Conservation (phyloP, 2,329 filamentous ascomycete species). For the Beauveria australis region DNA sequence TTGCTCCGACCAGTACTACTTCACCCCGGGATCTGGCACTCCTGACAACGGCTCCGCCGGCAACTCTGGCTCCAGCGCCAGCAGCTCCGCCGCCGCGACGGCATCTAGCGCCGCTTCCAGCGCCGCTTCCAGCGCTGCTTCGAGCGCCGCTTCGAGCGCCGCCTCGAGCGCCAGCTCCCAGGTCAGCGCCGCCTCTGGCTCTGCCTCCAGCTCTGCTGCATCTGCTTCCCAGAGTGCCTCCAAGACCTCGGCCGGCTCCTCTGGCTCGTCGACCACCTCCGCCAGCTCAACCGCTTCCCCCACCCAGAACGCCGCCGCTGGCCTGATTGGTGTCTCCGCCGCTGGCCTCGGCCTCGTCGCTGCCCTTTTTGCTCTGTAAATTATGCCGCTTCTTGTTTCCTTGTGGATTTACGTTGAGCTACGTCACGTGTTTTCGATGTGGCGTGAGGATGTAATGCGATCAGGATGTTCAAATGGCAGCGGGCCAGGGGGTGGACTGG, state of each 20-base stretch:
- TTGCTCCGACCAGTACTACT: slow-evolving; percentile 45
- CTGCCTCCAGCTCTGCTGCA: not conserved
- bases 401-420: not conserved
- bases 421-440: not conserved
- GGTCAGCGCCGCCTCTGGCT: not conserved
- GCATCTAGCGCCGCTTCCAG: slow-evolving; percentile 12
- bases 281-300: not conserved
- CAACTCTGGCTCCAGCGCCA: slow-evolving; percentile 15
- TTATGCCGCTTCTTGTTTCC: not conserved
- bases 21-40: slow-evolving; percentile 30
- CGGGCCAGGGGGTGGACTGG: not conserved
- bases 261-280: not conserved
- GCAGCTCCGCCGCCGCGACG: slow-evolving; percentile 11
- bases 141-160: slow-evolving; percentile 13
- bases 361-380: slow-evolving; percentile 11
- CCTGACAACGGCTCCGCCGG: slow-evolving; percentile 20
- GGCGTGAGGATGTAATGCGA: slow-evolving; percentile 7
- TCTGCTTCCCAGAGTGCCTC: not conserved
- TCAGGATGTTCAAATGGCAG: not conserved
- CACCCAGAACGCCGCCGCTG: not conserved
- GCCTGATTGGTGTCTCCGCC: not conserved
- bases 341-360: slow-evolving; percentile 1
- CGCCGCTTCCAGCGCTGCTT: slow-evolving; percentile 12
- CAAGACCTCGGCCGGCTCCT: not conserved
- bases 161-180: not conserved